Evolutionary conservation across 768 basidiomycete species (phyloP).

Genomic region (Thelephora aurantiotincta): DNA sequence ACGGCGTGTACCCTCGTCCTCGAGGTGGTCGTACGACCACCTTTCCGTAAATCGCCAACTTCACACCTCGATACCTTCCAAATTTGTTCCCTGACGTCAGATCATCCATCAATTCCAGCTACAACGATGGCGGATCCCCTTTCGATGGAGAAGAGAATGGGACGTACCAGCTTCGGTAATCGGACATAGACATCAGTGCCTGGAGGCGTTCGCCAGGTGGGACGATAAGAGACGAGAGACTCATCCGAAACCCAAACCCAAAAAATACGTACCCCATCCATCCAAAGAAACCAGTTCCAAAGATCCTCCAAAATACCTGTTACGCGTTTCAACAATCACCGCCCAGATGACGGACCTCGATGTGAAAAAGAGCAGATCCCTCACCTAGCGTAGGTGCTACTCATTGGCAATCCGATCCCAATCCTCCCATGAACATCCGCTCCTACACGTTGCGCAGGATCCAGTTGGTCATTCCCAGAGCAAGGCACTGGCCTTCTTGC

Average conservation of each 20-base stretch:
- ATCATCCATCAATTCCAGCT: not conserved
- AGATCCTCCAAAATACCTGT: constrained; percentile 73
- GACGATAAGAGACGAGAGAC: not conserved
- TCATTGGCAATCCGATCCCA: constrained; percentile 80
- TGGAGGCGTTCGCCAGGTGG: constrained; percentile 14
- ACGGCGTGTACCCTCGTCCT: too few species aligned
- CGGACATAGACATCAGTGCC: constrained; percentile 77
- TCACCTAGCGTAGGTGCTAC: constrained; percentile 75
- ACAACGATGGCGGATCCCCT: not conserved
- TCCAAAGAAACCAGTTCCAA: constrained; percentile 68
- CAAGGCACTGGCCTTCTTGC: constrained; percentile 11
- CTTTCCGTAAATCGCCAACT: too few species aligned
- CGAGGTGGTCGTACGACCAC: too few species aligned
- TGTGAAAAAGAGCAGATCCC: constrained; percentile 11
- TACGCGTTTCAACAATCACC: constrained; percentile 1
- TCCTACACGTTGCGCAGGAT: constrained; percentile 11
- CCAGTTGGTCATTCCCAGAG: constrained; percentile 21
- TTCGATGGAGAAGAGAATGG: not conserved
- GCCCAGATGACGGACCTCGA: not conserved
- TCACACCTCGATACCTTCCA: constrained; percentile 74
- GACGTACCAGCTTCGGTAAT: constrained; percentile 57
- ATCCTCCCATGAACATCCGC: constrained; percentile 47
- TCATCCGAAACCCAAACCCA: not conserved
- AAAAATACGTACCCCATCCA: constrained; percentile 56
- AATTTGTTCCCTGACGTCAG: constrained; percentile 54